A percentile compares a stretch with the other conserved stretches of the same genome.
These are phyloP conservation scores for Cryptosporidium tyzzeri DNA, from an alignment of 169 alveolate species.

Conservation along the genomic window DNA sequence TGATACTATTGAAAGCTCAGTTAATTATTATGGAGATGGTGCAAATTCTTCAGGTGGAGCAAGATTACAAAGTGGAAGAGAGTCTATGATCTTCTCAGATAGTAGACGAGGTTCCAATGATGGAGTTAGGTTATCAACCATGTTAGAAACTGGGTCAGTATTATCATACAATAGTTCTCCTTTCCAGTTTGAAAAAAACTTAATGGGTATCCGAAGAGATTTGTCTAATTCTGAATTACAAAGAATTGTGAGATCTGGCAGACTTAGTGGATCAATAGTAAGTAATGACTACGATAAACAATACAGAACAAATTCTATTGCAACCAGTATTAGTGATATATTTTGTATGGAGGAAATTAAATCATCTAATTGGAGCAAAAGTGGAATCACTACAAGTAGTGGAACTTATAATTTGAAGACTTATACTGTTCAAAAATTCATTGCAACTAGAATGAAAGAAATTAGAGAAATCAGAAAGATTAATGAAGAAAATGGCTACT, in stretches of 20 bases:
- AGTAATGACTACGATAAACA: not conserved
- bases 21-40: slow-evolving; percentile 14
- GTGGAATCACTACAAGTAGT: slow-evolving; percentile 63
- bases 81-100: slow-evolving; percentile 41
- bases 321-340: slow-evolving; percentile 16
- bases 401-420: slow-evolving; percentile 61
- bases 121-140: slow-evolving; percentile 52
- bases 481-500: slow-evolving; percentile 20
- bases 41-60: slow-evolving; percentile 35
- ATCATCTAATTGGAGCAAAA: slow-evolving; percentile 49
- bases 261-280: not conserved
- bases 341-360: slow-evolving; percentile 24
- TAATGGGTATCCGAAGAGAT: not conserved
- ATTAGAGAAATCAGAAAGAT: slow-evolving; percentile 17
- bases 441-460: slow-evolving; percentile 48
- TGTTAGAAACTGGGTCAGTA: slow-evolving; percentile 1
- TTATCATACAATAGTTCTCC: slow-evolving; percentile 43
- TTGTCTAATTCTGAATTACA: not conserved
- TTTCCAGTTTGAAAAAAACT: slow-evolving; percentile 17
- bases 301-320: slow-evolving; percentile 7
- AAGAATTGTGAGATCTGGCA: not conserved
- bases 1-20: slow-evolving; percentile 7
- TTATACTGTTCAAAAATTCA: slow-evolving; percentile 56
- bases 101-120: not conserved
- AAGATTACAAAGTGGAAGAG: slow-evolving; percentile 31